Percentiles rank a stretch among this genome's conserved stretches.
Conservation (phyloP, 1,139 yeast species). For the Diutina scorzettiae region DNA sequence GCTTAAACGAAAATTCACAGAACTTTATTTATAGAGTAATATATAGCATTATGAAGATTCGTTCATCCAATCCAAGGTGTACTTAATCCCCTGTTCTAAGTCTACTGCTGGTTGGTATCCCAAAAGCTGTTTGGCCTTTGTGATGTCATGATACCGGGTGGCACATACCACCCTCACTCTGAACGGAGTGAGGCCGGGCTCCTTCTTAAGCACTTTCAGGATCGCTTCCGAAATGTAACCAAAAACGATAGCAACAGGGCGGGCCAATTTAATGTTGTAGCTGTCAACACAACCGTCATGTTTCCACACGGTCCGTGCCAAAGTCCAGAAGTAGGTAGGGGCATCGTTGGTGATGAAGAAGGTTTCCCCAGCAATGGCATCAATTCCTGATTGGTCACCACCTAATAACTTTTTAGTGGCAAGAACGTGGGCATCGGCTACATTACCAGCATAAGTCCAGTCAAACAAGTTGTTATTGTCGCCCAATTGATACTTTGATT, state of each 20-base stretch:
- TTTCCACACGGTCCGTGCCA: constrained; percentile 95
- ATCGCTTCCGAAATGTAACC: constrained; percentile 74
- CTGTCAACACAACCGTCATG: constrained; percentile 80
- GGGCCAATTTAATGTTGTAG: constrained; percentile 54
- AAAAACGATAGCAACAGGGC: constrained; percentile 62
- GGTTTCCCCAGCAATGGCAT: constrained; percentile 67
- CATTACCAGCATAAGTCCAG: constrained; percentile 99
- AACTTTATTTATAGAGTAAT: neutral
- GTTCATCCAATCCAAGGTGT: constrained; percentile 83
- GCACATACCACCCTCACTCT: constrained; percentile 91
- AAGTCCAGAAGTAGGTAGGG: constrained; percentile 94
- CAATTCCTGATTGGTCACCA: constrained; percentile 16
- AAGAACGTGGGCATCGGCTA: constrained; percentile 89
- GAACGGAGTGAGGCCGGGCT: constrained; percentile 93
- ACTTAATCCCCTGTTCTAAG: constrained; percentile 70
- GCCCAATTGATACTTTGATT: constrained; percentile 87
- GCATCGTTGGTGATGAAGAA: constrained; percentile 89
- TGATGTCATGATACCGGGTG: constrained; percentile 84
- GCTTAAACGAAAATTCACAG: neutral
- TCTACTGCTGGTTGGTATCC: constrained; percentile 77
- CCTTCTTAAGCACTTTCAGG: constrained; percentile 61
- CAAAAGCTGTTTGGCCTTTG: constrained; percentile 68
- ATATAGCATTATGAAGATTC: constrained; percentile 25
- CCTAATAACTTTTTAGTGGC: constrained; percentile 67
- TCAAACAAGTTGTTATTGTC: constrained; percentile 89